Evolutionary conservation across 1,139 yeast species (phyloP).

Genomic region (Insectozyma bohioensis): DNA sequence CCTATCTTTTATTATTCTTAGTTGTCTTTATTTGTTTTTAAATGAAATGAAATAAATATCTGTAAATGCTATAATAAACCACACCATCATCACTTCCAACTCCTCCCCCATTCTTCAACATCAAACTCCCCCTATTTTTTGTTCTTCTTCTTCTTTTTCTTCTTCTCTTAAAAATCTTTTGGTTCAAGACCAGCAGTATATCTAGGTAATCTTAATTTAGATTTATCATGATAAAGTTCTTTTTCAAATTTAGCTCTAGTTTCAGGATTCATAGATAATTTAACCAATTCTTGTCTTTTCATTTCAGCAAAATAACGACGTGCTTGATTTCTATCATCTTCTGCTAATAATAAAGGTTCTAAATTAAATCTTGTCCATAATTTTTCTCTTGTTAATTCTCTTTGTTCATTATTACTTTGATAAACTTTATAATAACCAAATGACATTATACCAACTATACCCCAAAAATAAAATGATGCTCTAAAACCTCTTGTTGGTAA

Average conservation of each 20-base stretch:
- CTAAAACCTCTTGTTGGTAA: slow-evolving; percentile 84
- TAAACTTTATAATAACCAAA: slow-evolving; percentile 72
- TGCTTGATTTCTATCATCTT: slow-evolving; percentile 75
- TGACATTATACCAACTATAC: slow-evolving; percentile 60
- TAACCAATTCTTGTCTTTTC: slow-evolving; percentile 61
- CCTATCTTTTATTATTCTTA: no score
- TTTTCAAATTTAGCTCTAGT: slow-evolving; percentile 42
- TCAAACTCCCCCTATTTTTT: not conserved
- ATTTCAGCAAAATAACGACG: slow-evolving; percentile 70
- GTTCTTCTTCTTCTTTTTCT: not conserved
- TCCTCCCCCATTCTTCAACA: not conserved
- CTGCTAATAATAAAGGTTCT: slow-evolving; percentile 77
- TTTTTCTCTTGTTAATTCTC: slow-evolving; percentile 75
- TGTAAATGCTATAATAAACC: no score
- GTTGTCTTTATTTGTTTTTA: no score
- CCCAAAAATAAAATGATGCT: slow-evolving; percentile 68
- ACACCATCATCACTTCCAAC: no score
- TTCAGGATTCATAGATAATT: slow-evolving; percentile 44
- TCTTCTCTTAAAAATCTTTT: slow-evolving; percentile 8
- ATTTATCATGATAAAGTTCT: slow-evolving; percentile 45
- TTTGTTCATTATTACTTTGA: slow-evolving; percentile 71
- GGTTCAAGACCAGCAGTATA: slow-evolving; percentile 45
- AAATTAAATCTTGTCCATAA: slow-evolving; percentile 76
- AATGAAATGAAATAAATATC: no score
- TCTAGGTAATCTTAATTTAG: slow-evolving; percentile 47